Conservation (phyloP, 441 rosid genomes). For the Breynia disticha region DNA sequence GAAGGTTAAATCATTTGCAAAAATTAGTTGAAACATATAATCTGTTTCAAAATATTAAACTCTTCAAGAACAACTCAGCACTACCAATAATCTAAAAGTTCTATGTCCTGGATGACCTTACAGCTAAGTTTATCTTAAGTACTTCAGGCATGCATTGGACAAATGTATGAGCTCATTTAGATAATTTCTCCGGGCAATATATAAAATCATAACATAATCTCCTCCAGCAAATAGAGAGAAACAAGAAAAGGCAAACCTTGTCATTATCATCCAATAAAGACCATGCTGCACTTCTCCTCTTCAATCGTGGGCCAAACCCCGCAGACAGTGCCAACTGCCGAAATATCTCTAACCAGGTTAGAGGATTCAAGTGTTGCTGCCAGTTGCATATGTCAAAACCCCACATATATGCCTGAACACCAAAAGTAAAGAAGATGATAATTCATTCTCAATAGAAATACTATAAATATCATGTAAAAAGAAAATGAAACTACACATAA, state of each 20-base stretch:
- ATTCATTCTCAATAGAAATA: conserved; percentile 16
- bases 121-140: no score
- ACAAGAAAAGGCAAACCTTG: conserved; percentile 37
- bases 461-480: conserved; percentile 1
- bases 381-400: conserved; percentile 96
- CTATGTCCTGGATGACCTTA: no score
- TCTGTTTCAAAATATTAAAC: no score
- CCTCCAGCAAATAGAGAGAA: not conserved
- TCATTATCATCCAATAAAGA: conserved; percentile 41
- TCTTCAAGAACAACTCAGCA: no score
- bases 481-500: conserved; percentile 9
- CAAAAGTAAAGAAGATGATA: conserved; percentile 17
- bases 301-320: conserved; percentile 84
- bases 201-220: no score
- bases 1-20: no score
- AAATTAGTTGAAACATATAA: conserved; percentile 1
- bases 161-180: no score
- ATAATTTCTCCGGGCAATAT: no score
- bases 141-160: no score
- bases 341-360: conserved; percentile 96
- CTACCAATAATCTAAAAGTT: no score
- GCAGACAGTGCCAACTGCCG: conserved; percentile 85
- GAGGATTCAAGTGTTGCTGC: conserved; percentile 75
- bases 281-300: conserved; percentile 42
- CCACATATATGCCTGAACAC: conserved; percentile 84